Evolutionary conservation across 768 basidiomycete species (phyloP).

Genomic region (Tulasnella sp.): DNA sequence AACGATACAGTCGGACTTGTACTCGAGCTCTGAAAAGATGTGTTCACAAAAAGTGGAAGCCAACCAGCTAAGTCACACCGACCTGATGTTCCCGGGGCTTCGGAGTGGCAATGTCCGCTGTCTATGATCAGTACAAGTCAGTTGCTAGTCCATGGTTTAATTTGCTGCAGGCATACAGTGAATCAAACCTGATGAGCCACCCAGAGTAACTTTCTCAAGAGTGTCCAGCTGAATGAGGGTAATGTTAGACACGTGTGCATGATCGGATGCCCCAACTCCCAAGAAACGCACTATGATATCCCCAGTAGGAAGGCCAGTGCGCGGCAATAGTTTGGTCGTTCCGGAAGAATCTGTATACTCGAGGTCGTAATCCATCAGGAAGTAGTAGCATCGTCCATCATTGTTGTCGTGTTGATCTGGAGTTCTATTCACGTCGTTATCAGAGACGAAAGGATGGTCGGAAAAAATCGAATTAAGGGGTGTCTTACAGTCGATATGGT

Average conservation of each 20-base stretch:
- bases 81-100: background rate
- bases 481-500: background rate
- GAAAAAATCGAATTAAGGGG: no score
- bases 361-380: background rate
- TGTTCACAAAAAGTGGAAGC: background rate
- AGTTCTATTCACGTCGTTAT: background rate
- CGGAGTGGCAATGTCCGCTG: background rate
- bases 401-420: background rate
- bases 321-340: background rate
- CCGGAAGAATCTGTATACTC: background rate
- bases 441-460: background rate
- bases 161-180: background rate
- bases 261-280: background rate
- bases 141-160: background rate
- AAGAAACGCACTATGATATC: background rate
- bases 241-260: background rate
- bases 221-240: background rate
- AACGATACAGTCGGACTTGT: background rate
- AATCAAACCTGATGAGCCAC: background rate
- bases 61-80: background rate
- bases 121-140: background rate
- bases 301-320: background rate
- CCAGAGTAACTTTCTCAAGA: background rate
- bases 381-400: background rate
- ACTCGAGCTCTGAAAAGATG: background rate